Evolutionary conservation across 306 rosid species (phyloP), one percentile per base, ranked within the genome.

Genomic region (Cicer yamashitae): DNA sequence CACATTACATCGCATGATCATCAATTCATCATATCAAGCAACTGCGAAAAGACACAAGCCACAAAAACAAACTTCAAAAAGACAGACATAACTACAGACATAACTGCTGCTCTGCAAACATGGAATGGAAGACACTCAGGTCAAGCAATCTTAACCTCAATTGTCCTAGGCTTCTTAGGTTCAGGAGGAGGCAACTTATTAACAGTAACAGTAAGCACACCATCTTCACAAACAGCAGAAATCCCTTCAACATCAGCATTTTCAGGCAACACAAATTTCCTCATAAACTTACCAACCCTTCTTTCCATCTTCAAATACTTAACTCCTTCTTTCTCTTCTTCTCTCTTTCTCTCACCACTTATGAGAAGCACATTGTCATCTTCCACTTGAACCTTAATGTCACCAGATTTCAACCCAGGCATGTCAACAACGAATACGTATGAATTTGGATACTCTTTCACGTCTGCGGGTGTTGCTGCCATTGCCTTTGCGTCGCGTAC

Each of bases 331-430:
- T 89, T 89, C 87, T 90, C 97, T 25, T 94, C 96, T 39, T 89
- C 97, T 67, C 97, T 82, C 91, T 85, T 92, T 88, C 97, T 89
- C 85, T 94, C 98, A 10, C 97, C 93, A 51, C 90, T 85, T 17
- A 94, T 74, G 47, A 86, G 2, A 13, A 94, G 97, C 74, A 86
- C 90, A 37, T 94, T 94, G 63, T 86, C 96, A 7, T 91, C 97
- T 79, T 94, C 97, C 45, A 94, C 89, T 81, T 89, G 96, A 51
- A 94, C 98, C 90, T 89, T 91, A 8, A 94, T 90, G 57, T 91
- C 96, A 2, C 89, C 96, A 0, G 94, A 91, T 38, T 91, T 94
- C 62, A 90, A 41, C n/a, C 96, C 97, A 0, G 98, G 98, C 98
- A 94, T 86, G 85, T 94, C 98, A 8, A 94, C 81, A 61, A 91